phyloP scores from a whole-genome alignment of 164 flowering plant genomes.

The Macadamia integrifolia region DNA sequence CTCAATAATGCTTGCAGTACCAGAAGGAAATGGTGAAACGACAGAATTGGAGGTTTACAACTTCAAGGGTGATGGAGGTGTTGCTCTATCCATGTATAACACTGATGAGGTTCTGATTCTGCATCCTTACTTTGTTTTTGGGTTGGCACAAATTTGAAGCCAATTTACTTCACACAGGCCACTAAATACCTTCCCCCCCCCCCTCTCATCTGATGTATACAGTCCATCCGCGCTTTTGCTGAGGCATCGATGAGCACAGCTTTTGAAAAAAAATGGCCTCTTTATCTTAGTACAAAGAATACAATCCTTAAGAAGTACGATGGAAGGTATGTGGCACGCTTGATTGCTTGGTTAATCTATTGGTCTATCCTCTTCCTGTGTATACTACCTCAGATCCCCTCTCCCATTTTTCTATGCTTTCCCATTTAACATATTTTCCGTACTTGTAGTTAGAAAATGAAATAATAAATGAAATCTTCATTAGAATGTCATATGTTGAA shows the following conservation, averaged over 20 bases:
- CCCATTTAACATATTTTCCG: background rate
- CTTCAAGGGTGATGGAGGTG: conserved; percentile 91
- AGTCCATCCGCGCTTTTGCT: conserved; percentile 91
- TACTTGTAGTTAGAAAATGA: background rate
- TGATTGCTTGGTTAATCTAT: background rate
- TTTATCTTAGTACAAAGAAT: conserved; percentile 96
- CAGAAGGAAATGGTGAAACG: conserved; percentile 60
- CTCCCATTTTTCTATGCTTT: background rate
- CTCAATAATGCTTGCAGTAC: conserved; percentile 40
- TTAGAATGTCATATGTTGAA: too few relatives aligned
- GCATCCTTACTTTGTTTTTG: background rate
- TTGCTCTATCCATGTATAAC: conserved; percentile 88
- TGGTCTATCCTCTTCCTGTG: background rate
- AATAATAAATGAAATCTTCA: too few relatives aligned
- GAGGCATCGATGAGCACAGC: conserved; percentile 93
- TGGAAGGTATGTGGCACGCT: conserved; percentile 61
- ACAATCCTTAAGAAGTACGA: conserved; percentile 97
- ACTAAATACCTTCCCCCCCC: conserved; percentile 3
- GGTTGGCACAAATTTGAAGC: background rate
- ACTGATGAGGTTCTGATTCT: conserved; percentile 81
- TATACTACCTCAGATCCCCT: background rate
- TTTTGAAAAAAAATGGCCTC: conserved; percentile 91
- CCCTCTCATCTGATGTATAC: conserved; percentile 12
- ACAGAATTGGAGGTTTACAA: conserved; percentile 77
- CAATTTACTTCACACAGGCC: background rate